Evolutionary conservation across 2,329 filamentous ascomycete genomes (phyloP), one percentile per base, ranked within the genome.

Genomic region (Venturia oleaginea): DNA sequence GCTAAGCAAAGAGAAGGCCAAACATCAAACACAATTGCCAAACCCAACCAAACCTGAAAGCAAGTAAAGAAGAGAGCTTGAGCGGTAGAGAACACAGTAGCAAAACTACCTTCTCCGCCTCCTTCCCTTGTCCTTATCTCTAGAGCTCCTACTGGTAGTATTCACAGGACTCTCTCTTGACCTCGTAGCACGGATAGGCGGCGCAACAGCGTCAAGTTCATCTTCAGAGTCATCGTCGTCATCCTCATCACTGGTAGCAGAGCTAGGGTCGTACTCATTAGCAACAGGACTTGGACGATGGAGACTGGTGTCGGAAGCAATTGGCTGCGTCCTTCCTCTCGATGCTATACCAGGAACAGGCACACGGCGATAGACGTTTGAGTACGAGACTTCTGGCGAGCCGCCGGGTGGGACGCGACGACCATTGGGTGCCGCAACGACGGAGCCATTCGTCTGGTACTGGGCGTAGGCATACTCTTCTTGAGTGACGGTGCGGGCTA

Each of bases 311-410:
- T 74, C 73, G 38, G 69, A 69, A 55, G 69, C 65, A 59, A 68
- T 70, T 51, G 65, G 65, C 42, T 69, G 68, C 40, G 66, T 62
- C 51, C 65, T 62, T 55, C 62, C 62, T 64, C 67, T 57, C 30
- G 51, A 57, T n/a, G 65, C 61, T 24, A 63, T 59, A 60, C 64
- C 64, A 37, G 73, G 70, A 17, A 73, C 71, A 30, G 75, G 74
- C n/a, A 75, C 71, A 48, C 74, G 73, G 37, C 75, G 72, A 32
- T 74, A 72, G 65, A 76, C 69, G 7, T 63, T 66, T 5, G 65
- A 66, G 46, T 66, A 66, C 13, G 59, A 42, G 59, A 66, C 64
- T 27, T 65, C 61, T 24, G 62, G 54, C 3, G 65, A 63, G n/a
- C 65, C 62, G 13, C 65, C 51, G 8, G 65, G 65, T 4, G 55